phyloP scores from a whole-genome alignment of 768 basidiomycete species.

The Calvatia gigantea region DNA sequence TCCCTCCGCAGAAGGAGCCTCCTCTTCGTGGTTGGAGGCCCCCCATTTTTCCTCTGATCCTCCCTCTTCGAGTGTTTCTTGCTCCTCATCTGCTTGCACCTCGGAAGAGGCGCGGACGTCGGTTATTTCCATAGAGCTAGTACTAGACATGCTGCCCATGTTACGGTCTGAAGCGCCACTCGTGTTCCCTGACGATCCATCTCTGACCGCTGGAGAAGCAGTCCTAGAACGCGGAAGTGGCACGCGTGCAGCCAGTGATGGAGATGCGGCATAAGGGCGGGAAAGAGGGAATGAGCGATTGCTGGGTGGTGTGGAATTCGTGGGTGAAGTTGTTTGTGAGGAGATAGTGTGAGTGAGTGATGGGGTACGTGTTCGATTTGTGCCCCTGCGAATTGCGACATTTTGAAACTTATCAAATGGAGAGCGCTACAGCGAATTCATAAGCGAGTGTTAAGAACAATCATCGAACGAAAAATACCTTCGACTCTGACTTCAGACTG shows the following conservation, averaged over 20 bases:
- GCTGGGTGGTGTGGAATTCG: constrained; percentile 64
- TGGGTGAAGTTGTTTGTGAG: constrained; percentile 54
- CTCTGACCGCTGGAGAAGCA: constrained; percentile 40
- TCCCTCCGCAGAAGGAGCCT: constrained; percentile 18
- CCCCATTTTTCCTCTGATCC: constrained; percentile 18
- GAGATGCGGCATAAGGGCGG: constrained; percentile 40
- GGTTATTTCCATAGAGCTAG: constrained; percentile 51
- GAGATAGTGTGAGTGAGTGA: constrained; percentile 62
- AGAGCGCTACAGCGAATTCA: constrained; percentile 42
- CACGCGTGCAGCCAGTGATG: constrained; percentile 39
- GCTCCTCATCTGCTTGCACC: constrained; percentile 20
- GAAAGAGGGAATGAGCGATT: constrained; percentile 40
- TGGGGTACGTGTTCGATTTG: constrained; percentile 56
- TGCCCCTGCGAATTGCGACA: constrained; percentile 52
- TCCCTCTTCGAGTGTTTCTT: constrained; percentile 22
- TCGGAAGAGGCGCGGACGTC: constrained; percentile 47
- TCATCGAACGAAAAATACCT: constrained; percentile 34
- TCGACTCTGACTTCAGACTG: constrained; percentile 57
- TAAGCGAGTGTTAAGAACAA: neutral
- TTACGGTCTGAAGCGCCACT: constrained; percentile 26
- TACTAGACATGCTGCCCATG: constrained; percentile 29
- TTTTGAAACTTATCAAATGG: constrained; percentile 63
- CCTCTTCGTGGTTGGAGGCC: constrained; percentile 7
- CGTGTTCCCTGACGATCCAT: constrained; percentile 13
- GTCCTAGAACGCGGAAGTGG: constrained; percentile 52